Conservation (phyloP, 441 rosid genomes). For the Gossypium lobatum region DNA sequence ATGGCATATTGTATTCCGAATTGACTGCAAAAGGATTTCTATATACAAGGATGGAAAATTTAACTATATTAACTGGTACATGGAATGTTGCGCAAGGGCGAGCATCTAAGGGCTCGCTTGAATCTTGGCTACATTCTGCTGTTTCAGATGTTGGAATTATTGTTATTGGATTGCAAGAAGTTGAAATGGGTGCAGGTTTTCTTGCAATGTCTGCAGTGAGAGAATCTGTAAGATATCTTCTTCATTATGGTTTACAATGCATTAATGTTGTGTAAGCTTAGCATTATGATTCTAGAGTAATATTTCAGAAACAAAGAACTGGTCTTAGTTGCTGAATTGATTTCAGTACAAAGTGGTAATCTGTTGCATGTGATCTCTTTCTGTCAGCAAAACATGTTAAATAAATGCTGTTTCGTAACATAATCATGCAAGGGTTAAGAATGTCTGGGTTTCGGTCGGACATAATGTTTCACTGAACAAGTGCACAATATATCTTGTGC, state of each 20-base stretch:
- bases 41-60: conserved; percentile 47
- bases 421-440: not conserved
- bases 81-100: conserved; percentile 76
- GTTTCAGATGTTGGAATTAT: conserved; percentile 57
- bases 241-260: conserved; percentile 5
- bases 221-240: conserved; percentile 57
- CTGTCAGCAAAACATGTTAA: not conserved
- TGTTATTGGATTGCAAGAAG: conserved; percentile 70
- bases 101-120: conserved; percentile 49
- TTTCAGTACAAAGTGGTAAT: not conserved
- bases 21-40: conserved; percentile 47
- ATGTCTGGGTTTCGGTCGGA: not conserved
- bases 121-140: conserved; percentile 57
- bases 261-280: not conserved
- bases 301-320: not conserved
- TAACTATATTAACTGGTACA: conserved; percentile 51
- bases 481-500: not conserved
- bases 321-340: not conserved
- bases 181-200: conserved; percentile 78
- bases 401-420: not conserved
- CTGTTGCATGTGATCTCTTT: not conserved
- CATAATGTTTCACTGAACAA: not conserved
- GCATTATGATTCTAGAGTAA: conserved; percentile 3
- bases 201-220: conserved; percentile 73
- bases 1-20: conserved; percentile 46